Conservation (phyloP, 2,329 filamentous ascomycete species). For the Fusarium duplospermum region DNA sequence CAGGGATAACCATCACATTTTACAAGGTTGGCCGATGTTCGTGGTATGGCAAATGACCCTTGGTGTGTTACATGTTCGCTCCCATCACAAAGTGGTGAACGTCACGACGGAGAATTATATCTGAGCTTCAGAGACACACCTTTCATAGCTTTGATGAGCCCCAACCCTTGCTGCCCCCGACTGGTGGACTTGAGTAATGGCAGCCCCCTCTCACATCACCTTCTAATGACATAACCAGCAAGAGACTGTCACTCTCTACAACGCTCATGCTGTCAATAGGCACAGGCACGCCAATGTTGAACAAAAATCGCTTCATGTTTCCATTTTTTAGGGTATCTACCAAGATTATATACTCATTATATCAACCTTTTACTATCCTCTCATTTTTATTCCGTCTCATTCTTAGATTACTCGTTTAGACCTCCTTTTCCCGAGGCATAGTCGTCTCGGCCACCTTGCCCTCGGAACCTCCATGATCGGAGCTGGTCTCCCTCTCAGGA, state of each 20-base stretch:
- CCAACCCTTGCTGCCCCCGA: background rate
- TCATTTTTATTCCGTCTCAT: background rate
- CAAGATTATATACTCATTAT: conserved; percentile 9
- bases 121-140: background rate
- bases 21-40: background rate
- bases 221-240: background rate
- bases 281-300: background rate
- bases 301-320: conserved; percentile 4
- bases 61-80: background rate
- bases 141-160: background rate
- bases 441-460: conserved; percentile 35
- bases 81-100: background rate
- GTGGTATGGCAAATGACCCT: background rate
- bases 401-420: background rate
- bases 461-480: conserved; percentile 41
- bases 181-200: background rate
- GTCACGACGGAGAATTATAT: background rate
- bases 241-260: background rate
- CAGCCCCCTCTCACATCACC: background rate
- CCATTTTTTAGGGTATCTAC: conserved; percentile 20
- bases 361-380: conserved; percentile 17
- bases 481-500: conserved; percentile 35
- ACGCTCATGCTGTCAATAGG: background rate
- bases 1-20: background rate
- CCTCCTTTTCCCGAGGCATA: conserved; percentile 36